phyloP scores from a whole-genome alignment of 2,329 filamentous ascomycete species.

The Aspergillus arachidicola region DNA sequence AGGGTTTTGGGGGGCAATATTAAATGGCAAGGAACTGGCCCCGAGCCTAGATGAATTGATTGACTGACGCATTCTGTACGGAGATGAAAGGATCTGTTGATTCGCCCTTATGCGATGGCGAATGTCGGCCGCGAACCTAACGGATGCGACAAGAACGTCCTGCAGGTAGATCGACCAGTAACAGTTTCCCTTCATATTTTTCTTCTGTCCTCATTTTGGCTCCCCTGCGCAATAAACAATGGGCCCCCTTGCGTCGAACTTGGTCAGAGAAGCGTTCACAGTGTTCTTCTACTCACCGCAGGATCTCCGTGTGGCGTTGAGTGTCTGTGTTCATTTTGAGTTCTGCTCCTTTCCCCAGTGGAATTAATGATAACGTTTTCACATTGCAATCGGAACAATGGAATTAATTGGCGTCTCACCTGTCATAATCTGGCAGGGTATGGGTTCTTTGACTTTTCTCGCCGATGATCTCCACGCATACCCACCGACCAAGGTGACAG shows the following conservation, averaged over 20 bases:
- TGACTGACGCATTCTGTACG: slow-evolving; percentile 1
- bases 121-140: not conserved
- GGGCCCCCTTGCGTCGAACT: slow-evolving; percentile 20
- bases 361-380: not conserved
- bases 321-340: not conserved
- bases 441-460: slow-evolving; percentile 5
- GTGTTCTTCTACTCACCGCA: slow-evolving; percentile 10
- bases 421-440: slow-evolving; percentile 13
- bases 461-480: slow-evolving; percentile 11
- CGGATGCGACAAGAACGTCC: not conserved
- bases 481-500: slow-evolving; percentile 6
- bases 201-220: slow-evolving; percentile 14
- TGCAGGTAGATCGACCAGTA: slow-evolving; percentile 4
- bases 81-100: slow-evolving; percentile 7
- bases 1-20: slow-evolving; percentile 1
- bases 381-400: not conserved
- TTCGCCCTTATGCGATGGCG: not conserved
- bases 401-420: slow-evolving; percentile 18
- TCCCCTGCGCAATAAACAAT: slow-evolving; percentile 17
- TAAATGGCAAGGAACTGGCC: not conserved
- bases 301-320: not conserved
- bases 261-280: not conserved
- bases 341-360: not conserved
- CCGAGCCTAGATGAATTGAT: slow-evolving; percentile 4
- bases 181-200: slow-evolving; percentile 5